Evolutionary conservation across 371 early-diverging fungal species (phyloP), one percentile per base, ranked within the genome.

Genomic region (Synchytrium microbalum): DNA sequence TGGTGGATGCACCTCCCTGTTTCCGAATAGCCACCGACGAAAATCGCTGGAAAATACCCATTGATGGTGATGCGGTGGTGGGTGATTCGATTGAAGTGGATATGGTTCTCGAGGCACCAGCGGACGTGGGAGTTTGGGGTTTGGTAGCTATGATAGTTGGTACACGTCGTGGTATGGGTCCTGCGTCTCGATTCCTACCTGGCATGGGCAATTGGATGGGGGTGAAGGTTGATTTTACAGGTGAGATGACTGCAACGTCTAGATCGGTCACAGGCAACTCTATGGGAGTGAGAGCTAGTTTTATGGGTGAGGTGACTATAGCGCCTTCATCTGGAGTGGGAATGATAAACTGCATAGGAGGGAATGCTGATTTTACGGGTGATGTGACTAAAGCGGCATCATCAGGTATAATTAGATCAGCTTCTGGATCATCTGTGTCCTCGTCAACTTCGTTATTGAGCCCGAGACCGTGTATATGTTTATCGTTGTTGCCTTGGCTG

Each of bases 21-120:
- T 13, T 24, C 19, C 46, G 46, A 38, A 38, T 5, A 10, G 46
- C 19, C 19, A 54, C 62, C 1, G 61, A 29, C 30, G 25, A 58
- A 26, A 58, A 30, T 3, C 54, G n/a, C 27, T 52, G 58, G 3
- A 60, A 25, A n/a, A 54, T 62, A 32, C 31, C 55, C 14, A 33
- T 56, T 1, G 67, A 63, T 54, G 53, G 38, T 25, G 62, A 55
- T 55, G 51, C n/a, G n/a, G n/a, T n/a, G n/a, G n/a, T n/a, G n/a
- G n/a, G n/a, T n/a, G n/a, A n/a, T n/a, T n/a, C n/a, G n/a, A n/a
- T n/a, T n/a, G 46, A 38, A 10, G 46, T 38, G 19, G 46, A 38
- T 38, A 38, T 38, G 46, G 46, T 38, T 38, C 46, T 5, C 19
- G 46, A 38, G 5, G 46, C 19, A 10, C 46, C 10, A 38, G 19